These are phyloP conservation scores for Vicia faba DNA, from an alignment of 306 rosid species.

Conservation along the genomic window DNA sequence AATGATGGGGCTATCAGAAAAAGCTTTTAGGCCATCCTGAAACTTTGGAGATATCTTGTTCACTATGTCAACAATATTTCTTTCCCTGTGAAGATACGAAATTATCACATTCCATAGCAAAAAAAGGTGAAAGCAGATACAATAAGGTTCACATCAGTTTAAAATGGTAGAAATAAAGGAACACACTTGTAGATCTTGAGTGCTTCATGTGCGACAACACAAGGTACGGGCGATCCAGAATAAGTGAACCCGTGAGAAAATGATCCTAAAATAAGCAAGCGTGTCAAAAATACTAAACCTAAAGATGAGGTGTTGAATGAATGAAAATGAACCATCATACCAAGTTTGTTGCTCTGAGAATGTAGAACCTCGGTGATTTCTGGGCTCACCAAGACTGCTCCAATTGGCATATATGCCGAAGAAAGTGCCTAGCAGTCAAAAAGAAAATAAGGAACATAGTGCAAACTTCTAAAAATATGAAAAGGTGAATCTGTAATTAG, in stretches of 20 bases:
- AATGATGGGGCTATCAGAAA: slow-evolving; percentile 74
- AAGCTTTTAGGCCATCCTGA: slow-evolving; percentile 87
- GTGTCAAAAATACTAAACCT: slow-evolving; percentile 32
- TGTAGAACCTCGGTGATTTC: slow-evolving; percentile 80
- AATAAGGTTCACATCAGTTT: slow-evolving; percentile 10
- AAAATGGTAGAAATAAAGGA: slow-evolving; percentile 25
- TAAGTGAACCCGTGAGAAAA: slow-evolving; percentile 93
- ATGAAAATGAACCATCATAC: slow-evolving; percentile 45
- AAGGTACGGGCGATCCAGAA: slow-evolving; percentile 88
- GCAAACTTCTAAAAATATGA: slow-evolving; percentile 4
- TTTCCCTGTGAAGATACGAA: slow-evolving; percentile 63
- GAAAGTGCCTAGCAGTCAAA: slow-evolving; percentile 77
- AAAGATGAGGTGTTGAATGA: slow-evolving; percentile 14
- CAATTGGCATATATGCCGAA: slow-evolving; percentile 86
- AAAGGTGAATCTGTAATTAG: slow-evolving; percentile 8
- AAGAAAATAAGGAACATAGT: slow-evolving; percentile 27
- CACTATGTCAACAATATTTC: slow-evolving; percentile 65
- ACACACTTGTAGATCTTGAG: slow-evolving; percentile 87
- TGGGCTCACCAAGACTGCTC: slow-evolving; percentile 90
- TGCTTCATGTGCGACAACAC: slow-evolving; percentile 92
- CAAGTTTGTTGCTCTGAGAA: slow-evolving; percentile 86
- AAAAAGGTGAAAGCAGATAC: background rate
- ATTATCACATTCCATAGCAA: slow-evolving; percentile 20
- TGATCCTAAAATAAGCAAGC: slow-evolving; percentile 43
- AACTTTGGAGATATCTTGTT: slow-evolving; percentile 65